Evolutionary conservation across 2,329 filamentous ascomycete genomes (phyloP).

Genomic region (Cryphonectria nitschkei): DNA sequence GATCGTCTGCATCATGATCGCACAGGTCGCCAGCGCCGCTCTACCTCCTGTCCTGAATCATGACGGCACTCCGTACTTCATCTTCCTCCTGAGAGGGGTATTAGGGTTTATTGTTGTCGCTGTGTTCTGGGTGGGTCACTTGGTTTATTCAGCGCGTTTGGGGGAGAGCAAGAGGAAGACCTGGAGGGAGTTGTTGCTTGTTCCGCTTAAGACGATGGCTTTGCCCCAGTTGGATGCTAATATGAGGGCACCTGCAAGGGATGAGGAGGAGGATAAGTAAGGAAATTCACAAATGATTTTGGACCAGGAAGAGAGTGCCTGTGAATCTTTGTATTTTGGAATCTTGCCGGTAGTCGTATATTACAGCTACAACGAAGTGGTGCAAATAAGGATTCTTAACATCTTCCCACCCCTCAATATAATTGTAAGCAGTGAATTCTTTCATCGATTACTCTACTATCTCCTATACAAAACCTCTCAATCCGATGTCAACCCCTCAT

Average conservation of each 20-base stretch:
- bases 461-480: not conserved
- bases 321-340: too few species aligned
- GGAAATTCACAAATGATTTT: not conserved
- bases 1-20: conserved; percentile 37
- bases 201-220: conserved; percentile 10
- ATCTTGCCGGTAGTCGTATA: too few species aligned
- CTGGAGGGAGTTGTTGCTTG: conserved; percentile 8
- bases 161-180: not conserved
- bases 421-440: too few species aligned
- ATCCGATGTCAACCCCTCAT: conserved; percentile 8
- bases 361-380: too few species aligned
- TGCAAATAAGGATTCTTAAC: too few species aligned
- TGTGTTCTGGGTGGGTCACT: conserved; percentile 15
- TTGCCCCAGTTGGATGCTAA: conserved; percentile 19
- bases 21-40: conserved; percentile 37
- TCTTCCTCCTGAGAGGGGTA: conserved; percentile 10
- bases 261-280: not conserved
- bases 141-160: not conserved
- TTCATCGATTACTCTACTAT: too few species aligned
- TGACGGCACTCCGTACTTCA: conserved; percentile 26
- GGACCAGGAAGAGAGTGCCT: too few species aligned
- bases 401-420: too few species aligned
- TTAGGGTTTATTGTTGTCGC: conserved; percentile 20
- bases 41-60: conserved; percentile 28
- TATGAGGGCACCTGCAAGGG: not conserved